phyloP scores from a whole-genome alignment of 2,329 filamentous ascomycete species.

The Orbilia ellipsospora region DNA sequence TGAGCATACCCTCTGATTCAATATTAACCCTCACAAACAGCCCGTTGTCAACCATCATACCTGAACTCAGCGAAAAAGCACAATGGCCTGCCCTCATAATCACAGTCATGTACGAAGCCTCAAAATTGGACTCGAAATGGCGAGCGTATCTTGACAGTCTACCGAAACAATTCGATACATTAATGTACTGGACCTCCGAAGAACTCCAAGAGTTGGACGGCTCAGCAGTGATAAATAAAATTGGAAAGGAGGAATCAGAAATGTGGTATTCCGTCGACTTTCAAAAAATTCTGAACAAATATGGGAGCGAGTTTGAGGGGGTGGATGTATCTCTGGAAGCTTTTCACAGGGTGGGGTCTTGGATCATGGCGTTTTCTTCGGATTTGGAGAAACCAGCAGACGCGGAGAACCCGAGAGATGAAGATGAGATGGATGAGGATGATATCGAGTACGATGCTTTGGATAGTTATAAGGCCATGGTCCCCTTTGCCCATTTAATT shows the following conservation, averaged over 20 bases:
- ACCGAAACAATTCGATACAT: slow-evolving; percentile 77
- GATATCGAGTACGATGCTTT: slow-evolving; percentile 73
- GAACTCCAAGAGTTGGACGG: slow-evolving; percentile 80
- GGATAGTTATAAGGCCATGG: slow-evolving; percentile 77
- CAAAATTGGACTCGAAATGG: slow-evolving; percentile 73
- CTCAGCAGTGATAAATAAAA: slow-evolving; percentile 78
- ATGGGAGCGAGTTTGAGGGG: slow-evolving; percentile 63
- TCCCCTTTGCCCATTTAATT: slow-evolving; percentile 88
- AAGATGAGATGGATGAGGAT: slow-evolving; percentile 66
- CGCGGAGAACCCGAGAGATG: not conserved
- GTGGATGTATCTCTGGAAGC: slow-evolving; percentile 67
- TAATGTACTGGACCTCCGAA: slow-evolving; percentile 85
- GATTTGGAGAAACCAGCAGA: slow-evolving; percentile 71
- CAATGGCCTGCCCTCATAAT: slow-evolving; percentile 71
- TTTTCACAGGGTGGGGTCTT: slow-evolving; percentile 84
- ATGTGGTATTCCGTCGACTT: slow-evolving; percentile 53
- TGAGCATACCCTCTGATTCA: slow-evolving; percentile 27
- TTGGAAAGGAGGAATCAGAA: slow-evolving; percentile 79
- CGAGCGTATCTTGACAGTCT: slow-evolving; percentile 81
- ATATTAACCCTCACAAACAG: slow-evolving; percentile 30
- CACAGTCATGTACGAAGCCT: slow-evolving; percentile 81
- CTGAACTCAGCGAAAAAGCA: slow-evolving; percentile 17
- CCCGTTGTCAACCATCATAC: slow-evolving; percentile 13
- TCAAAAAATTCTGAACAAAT: slow-evolving; percentile 69
- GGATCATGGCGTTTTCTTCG: slow-evolving; percentile 94